Evolutionary conservation across 306 rosid species (phyloP).

Genomic region (Phaseolus lunatus): DNA sequence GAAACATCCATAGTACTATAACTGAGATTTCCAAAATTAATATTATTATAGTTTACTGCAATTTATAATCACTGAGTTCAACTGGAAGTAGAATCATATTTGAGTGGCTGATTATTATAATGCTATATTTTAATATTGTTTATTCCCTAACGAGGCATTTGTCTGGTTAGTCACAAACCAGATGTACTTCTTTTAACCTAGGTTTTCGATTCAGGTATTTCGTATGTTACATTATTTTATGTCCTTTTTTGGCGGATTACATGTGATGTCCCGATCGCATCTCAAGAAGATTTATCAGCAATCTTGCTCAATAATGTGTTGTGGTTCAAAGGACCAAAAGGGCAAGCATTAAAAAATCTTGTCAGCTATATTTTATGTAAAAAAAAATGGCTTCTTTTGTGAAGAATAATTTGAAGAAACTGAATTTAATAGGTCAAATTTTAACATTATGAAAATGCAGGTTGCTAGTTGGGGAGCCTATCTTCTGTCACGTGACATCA

Average conservation of each 20-base stretch:
- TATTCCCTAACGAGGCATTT: constrained; percentile 5
- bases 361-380: not conserved
- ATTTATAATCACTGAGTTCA: not conserved
- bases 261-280: constrained; percentile 14
- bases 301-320: not conserved
- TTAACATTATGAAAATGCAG: constrained; percentile 41
- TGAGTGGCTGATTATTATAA: not conserved
- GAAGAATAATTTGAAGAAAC: not conserved
- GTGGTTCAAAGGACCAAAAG: not conserved
- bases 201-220: not conserved
- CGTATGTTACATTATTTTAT: not conserved
- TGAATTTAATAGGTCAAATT: not conserved
- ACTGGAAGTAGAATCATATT: not conserved
- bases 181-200: not conserved
- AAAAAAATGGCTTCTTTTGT: not conserved
- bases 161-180: constrained; percentile 7
- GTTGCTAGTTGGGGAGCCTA: constrained; percentile 95
- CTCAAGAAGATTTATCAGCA: not conserved
- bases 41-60: not conserved
- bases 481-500: constrained; percentile 62
- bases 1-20: not conserved
- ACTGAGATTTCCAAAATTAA: constrained; percentile 5
- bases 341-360: not conserved
- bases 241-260: not conserved
- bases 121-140: not conserved